A percentile compares a stretch with the other conserved stretches of the same genome.
Conservation (phyloP, 495 filamentous ascomycete genomes). For the Glarea lozoyensis region DNA sequence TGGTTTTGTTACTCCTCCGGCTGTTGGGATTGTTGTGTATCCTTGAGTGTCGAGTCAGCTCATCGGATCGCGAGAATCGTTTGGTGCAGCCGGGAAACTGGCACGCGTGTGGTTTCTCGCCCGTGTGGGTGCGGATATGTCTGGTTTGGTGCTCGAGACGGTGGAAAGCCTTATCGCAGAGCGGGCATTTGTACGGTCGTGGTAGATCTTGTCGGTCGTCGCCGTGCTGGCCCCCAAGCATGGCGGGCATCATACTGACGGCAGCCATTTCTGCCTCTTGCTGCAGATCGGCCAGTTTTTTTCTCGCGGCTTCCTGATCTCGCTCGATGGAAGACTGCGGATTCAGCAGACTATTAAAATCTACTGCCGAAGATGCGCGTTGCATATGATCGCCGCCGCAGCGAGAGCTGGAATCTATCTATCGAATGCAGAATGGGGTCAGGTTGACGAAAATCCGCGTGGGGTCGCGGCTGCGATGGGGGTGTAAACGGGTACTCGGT, state of each 20-base stretch:
- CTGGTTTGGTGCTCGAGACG: slow-evolving; percentile 96
- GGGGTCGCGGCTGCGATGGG: background rate
- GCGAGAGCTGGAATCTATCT: slow-evolving; percentile 1
- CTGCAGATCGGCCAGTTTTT: slow-evolving; percentile 16
- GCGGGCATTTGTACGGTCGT: slow-evolving; percentile 93
- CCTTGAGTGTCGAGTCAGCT: slow-evolving; percentile 91
- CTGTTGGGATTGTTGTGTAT: slow-evolving; percentile 99
- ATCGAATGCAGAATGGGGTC: too few relatives aligned
- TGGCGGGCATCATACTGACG: slow-evolving; percentile 18
- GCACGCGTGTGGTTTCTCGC: slow-evolving; percentile 96
- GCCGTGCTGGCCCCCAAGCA: slow-evolving; percentile 14
- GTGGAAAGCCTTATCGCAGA: slow-evolving; percentile 99
- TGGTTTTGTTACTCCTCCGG: slow-evolving; percentile 82
- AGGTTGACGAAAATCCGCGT: too few relatives aligned
- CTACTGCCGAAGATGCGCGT: slow-evolving; percentile 44
- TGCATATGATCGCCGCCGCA: slow-evolving; percentile 45
- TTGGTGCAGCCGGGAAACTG: slow-evolving; percentile 93
- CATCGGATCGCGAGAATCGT: slow-evolving; percentile 93
- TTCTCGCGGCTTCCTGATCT: slow-evolving; percentile 19
- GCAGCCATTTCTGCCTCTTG: slow-evolving; percentile 18
- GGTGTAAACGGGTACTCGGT: background rate
- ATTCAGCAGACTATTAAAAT: slow-evolving; percentile 57
- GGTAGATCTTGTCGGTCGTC: slow-evolving; percentile 59
- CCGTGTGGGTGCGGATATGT: slow-evolving; percentile 95
- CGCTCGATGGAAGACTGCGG: slow-evolving; percentile 27